Conservation (phyloP, 441 rosid species). For the Gossypium davidsonii region DNA sequence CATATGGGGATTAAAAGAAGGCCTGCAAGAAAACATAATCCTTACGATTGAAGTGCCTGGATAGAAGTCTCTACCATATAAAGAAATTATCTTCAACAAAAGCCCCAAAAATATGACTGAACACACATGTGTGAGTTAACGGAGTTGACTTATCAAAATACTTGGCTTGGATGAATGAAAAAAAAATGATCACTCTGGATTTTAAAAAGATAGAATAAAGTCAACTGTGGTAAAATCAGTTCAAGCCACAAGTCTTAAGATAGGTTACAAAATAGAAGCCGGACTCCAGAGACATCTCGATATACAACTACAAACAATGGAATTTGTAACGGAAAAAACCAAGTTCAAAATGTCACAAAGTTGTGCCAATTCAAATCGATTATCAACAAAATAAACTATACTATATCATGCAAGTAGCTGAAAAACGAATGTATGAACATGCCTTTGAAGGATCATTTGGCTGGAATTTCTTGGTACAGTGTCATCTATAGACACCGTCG, state of each 20-base stretch:
- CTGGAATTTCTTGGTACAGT: constrained; percentile 28
- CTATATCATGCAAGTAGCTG: background rate
- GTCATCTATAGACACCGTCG: constrained; percentile 30
- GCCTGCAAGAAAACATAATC: constrained; percentile 31
- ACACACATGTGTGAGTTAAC: background rate
- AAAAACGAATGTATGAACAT: constrained; percentile 13
- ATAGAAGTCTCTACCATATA: constrained; percentile 1
- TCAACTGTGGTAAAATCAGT: no score
- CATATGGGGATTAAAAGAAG: constrained; percentile 28
- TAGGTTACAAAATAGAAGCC: background rate
- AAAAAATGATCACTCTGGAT: no score
- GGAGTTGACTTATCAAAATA: no score
- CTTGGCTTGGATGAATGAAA: no score
- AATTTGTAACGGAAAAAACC: background rate
- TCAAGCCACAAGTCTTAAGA: no score
- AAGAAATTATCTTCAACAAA: background rate
- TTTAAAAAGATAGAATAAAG: no score
- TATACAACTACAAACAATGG: background rate
- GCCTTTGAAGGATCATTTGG: constrained; percentile 30
- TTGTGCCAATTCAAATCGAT: background rate
- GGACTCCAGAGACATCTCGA: background rate
- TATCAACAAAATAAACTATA: background rate
- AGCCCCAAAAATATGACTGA: background rate
- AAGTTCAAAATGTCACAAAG: background rate
- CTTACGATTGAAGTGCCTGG: background rate